These are phyloP conservation scores for Phytophthora megakarya DNA, from an alignment of 352 stramenopile genomes.

Conservation along the genomic window DNA sequence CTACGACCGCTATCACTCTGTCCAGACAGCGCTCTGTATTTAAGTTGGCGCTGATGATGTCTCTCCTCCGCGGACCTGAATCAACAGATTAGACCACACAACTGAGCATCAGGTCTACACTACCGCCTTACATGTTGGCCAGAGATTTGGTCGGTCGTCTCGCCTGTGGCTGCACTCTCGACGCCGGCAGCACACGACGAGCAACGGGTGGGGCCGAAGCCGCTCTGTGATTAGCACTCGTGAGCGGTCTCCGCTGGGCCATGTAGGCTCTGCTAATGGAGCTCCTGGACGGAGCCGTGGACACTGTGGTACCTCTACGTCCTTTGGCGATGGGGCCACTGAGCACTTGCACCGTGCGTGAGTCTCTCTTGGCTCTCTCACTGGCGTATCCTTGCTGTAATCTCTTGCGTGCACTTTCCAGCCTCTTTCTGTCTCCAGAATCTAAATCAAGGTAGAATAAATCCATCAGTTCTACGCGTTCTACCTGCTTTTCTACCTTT, in stretches of 20 bases:
- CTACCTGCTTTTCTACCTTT: slow-evolving; percentile 20
- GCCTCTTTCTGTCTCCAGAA: slow-evolving; percentile 45
- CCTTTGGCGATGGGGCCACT: slow-evolving; percentile 58
- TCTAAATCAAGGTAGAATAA: slow-evolving; percentile 12
- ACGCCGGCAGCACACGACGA: slow-evolving; percentile 31
- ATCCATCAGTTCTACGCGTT: not conserved
- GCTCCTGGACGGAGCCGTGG: slow-evolving; percentile 59
- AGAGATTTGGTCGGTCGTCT: slow-evolving; percentile 25
- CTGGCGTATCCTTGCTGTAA: slow-evolving; percentile 79
- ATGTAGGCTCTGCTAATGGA: slow-evolving; percentile 48
- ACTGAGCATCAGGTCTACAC: not conserved
- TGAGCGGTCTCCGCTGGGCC: slow-evolving; percentile 39
- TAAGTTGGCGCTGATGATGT: slow-evolving; percentile 57
- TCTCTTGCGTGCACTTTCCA: slow-evolving; percentile 74
- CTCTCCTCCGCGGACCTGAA: slow-evolving; percentile 60
- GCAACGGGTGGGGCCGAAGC: slow-evolving; percentile 37
- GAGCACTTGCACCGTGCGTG: slow-evolving; percentile 77
- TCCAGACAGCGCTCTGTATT: slow-evolving; percentile 43
- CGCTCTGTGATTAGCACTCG: slow-evolving; percentile 22
- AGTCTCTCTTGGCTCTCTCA: slow-evolving; percentile 72
- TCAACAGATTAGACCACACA: slow-evolving; percentile 14
- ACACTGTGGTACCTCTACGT: slow-evolving; percentile 65
- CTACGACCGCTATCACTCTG: slow-evolving; percentile 26
- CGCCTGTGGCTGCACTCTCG: slow-evolving; percentile 22
- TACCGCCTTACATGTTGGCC: slow-evolving; percentile 36